Base-by-base conservation (phyloP, 2,329 filamentous ascomycete genomes). In the Dryadomyces quercus-mongolicae region DNA sequence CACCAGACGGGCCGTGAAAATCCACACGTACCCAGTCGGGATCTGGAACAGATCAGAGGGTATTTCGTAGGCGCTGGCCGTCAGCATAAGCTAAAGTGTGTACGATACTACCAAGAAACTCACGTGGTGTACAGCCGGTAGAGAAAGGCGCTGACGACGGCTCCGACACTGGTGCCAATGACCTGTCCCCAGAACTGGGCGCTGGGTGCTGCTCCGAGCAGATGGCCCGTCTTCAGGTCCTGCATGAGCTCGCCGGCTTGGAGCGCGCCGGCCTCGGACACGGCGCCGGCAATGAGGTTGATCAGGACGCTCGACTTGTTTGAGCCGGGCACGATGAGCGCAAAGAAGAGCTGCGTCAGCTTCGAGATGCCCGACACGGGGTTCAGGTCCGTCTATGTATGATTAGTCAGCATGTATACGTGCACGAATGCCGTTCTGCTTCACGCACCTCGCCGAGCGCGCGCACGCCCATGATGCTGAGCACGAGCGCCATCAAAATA, bases 181-280 rank as follows among this genome's bases (percentile, higher is more conserved):
- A 97, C 81, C 66, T 98, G 93, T 1, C 93, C 93, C 77, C 88
- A 96, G 66, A 98, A 98, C 64, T 98, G 93, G 0, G 93, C 93
- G 62, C 87, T 93, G 0, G 93, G 93, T 3, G 89, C 87, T 0
- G 93, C 93, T 12, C 92, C 91, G 1, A 98, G 78, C 0, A 98
- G 73, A 67, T 98, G 91, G 0, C 93, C 93, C 0, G 93, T 96
- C 68, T 98, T 98, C 34, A 98, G 78, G 66, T 98, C 93, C 66
- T 98, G 93, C 79, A 98, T 88, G 54, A 98, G 81, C 67, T 98
- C 93, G 9, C 93, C 93, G 2, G 93, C 92, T 72, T 98, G 93
- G 5, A 97, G 74, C 3, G 93, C 93, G 5, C 93, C 75, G 69
- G 64, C 61, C 55, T 66, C 64, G 20, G 64, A 65, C 51, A 98